phyloP scores from a whole-genome alignment of 129 eudicot genomes.

The Flaveria robusta region DNA sequence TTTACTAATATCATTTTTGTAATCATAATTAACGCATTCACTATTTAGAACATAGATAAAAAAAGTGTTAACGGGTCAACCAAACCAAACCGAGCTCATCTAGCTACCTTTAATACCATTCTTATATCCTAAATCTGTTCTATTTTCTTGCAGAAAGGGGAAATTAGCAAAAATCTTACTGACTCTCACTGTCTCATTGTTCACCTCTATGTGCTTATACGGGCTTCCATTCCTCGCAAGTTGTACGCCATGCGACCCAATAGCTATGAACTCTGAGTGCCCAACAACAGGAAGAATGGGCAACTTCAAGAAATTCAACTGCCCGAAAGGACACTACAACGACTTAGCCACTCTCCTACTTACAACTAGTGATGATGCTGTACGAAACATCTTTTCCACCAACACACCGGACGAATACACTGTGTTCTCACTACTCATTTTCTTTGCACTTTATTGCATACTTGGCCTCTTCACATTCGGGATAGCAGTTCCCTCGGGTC shows the following conservation, averaged over 20 bases:
- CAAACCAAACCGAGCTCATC: neutral
- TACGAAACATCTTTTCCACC: slow-evolving; percentile 71
- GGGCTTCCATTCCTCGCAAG: slow-evolving; percentile 86
- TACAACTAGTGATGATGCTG: slow-evolving; percentile 85
- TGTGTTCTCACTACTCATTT: slow-evolving; percentile 54
- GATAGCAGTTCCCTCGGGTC: slow-evolving; percentile 95
- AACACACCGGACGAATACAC: slow-evolving; percentile 65
- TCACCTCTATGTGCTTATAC: slow-evolving; percentile 85
- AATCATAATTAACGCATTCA: neutral
- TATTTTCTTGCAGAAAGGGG: slow-evolving; percentile 69
- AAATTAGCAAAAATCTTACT: slow-evolving; percentile 71
- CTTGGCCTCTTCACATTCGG: slow-evolving; percentile 90
- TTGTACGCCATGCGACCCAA: slow-evolving; percentile 72
- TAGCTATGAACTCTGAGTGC: slow-evolving; percentile 45
- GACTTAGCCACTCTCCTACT: slow-evolving; percentile 89
- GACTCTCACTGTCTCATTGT: slow-evolving; percentile 61
- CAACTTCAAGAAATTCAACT: slow-evolving; percentile 89
- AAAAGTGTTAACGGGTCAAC: slow-evolving; percentile 4
- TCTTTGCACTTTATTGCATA: slow-evolving; percentile 73
- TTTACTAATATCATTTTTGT: neutral
- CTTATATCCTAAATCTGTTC: neutral
- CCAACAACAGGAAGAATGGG: slow-evolving; percentile 70
- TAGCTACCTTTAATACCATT: slow-evolving; percentile 6
- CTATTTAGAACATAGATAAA: neutral
- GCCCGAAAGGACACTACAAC: slow-evolving; percentile 86